Evolutionary conservation across 1,284 basidiomycete genomes (phyloP).

Genomic region (Puccinia coronata): DNA sequence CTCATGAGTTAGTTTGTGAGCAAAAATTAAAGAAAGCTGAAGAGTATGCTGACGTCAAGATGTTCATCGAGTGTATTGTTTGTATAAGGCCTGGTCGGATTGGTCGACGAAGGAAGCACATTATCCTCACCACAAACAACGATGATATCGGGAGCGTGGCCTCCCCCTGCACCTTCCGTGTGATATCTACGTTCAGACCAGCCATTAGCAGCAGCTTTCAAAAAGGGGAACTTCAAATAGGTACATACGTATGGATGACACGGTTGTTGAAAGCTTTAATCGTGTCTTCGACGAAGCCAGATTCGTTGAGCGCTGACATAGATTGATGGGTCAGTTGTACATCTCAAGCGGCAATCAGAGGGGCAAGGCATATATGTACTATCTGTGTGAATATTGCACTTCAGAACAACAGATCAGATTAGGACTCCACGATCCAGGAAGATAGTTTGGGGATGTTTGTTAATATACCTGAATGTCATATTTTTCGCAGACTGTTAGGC

Average conservation of each 20-base stretch:
- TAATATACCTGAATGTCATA: constrained; percentile 82
- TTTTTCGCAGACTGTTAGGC: constrained; percentile 79
- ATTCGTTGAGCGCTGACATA: constrained; percentile 52
- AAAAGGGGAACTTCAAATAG: neutral
- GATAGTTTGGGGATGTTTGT: neutral
- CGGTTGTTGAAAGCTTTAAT: constrained; percentile 85
- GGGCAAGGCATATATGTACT: constrained; percentile 83
- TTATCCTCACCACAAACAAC: constrained; percentile 86
- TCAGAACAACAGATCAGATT: constrained; percentile 20
- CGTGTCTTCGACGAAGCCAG: constrained; percentile 66
- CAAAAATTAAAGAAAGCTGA: constrained; percentile 1
- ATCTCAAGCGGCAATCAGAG: constrained; percentile 63
- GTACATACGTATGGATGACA: constrained; percentile 78
- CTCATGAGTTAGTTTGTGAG: neutral
- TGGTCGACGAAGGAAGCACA: constrained; percentile 95
- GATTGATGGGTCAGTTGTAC: constrained; percentile 18
- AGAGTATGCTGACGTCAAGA: constrained; percentile 71
- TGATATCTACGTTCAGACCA: constrained; percentile 67
- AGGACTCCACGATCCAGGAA: neutral
- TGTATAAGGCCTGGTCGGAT: constrained; percentile 90
- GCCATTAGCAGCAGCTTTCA: constrained; percentile 11
- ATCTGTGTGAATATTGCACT: constrained; percentile 96
- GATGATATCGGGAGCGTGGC: constrained; percentile 97
- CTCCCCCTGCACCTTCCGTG: constrained; percentile 92
- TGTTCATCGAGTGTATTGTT: constrained; percentile 95